Evolutionary conservation across 164 flowering plant genomes (phyloP).

Genomic region (Vitis rotundifolia): DNA sequence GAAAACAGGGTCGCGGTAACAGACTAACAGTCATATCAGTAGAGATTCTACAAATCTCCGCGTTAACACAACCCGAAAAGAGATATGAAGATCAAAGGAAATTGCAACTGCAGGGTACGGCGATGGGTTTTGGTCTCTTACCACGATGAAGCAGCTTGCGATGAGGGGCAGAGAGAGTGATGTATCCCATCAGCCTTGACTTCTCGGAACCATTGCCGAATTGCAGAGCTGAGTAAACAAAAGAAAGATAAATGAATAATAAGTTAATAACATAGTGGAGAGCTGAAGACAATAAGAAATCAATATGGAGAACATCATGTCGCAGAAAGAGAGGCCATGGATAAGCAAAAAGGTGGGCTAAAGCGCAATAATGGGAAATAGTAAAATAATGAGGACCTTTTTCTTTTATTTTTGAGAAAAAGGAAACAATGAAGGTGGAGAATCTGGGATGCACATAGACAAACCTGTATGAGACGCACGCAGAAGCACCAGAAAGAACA

Average conservation of each 20-base stretch:
- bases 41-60: no score
- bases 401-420: background rate
- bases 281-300: background rate
- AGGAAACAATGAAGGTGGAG: background rate
- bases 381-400: background rate
- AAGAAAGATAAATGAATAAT: background rate
- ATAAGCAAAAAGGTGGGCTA: background rate
- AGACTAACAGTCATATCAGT: no score
- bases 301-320: background rate
- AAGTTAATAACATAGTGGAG: background rate
- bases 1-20: no score
- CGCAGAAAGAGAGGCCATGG: constrained; percentile 9
- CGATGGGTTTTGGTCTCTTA: constrained; percentile 5
- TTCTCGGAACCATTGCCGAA: background rate
- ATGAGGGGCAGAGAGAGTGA: constrained; percentile 4
- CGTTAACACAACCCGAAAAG: background rate
- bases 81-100: background rate
- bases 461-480: constrained; percentile 12
- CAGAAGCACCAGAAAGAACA: constrained; percentile 8
- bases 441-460: constrained; percentile 2
- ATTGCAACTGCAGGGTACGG: no score
- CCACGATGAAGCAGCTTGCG: constrained; percentile 41
- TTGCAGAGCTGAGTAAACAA: constrained; percentile 8
- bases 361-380: background rate
- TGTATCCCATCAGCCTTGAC: background rate